These are phyloP conservation scores for Amborella trichopoda DNA, from an alignment of 164 flowering plant species.

Conservation along the genomic window DNA sequence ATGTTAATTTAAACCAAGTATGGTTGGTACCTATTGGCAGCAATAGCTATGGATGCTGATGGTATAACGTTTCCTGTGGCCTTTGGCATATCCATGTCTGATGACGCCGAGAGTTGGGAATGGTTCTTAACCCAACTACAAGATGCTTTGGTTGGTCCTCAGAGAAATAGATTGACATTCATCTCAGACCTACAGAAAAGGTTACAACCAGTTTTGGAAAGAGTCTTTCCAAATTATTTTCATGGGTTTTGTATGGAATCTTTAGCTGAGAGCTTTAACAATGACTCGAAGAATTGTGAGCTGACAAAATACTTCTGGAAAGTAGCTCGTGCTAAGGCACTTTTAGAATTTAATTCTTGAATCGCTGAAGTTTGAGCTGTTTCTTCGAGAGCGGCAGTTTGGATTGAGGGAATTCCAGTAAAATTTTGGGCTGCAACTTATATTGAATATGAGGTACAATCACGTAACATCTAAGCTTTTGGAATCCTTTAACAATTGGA, in stretches of 20 bases:
- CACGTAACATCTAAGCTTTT: conserved; percentile 74
- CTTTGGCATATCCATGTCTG: conserved; percentile 71
- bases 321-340: conserved; percentile 86
- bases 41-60: conserved; percentile 71
- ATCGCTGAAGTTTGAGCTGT: conserved; percentile 75
- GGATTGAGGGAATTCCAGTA: conserved; percentile 74
- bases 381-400: conserved; percentile 61
- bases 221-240: conserved; percentile 38
- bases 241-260: conserved; percentile 47
- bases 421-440: conserved; percentile 92
- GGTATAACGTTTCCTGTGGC: conserved; percentile 83
- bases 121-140: conserved; percentile 55
- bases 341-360: conserved; percentile 70
- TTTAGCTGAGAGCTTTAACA: conserved; percentile 47
- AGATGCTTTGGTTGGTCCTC: conserved; percentile 76
- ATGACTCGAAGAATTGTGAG: conserved; percentile 38
- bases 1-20: conserved; percentile 85
- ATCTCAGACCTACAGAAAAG: conserved; percentile 41
- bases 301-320: conserved; percentile 82
- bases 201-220: too few species aligned
- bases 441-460: conserved; percentile 88
- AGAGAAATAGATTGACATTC: too few species aligned
- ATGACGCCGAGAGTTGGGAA: conserved; percentile 79
- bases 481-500: conserved; percentile 41
- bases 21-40: conserved; percentile 69